Conservation (phyloP, 2,329 filamentous ascomycete genomes). For the Thielaviopsis punctulata region DNA sequence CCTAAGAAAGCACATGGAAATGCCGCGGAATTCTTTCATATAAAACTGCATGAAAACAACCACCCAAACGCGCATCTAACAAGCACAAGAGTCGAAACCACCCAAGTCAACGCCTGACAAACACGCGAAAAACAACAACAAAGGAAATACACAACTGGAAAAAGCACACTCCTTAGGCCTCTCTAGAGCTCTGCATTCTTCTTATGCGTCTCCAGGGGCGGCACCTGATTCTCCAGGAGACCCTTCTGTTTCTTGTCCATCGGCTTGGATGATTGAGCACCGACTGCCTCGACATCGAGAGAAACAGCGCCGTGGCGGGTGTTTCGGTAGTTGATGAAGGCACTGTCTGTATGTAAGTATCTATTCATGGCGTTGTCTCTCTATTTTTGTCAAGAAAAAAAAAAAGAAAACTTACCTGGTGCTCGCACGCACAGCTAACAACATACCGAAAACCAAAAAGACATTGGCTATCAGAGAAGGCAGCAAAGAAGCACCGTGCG, state of each 20-base stretch:
- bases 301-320: not conserved
- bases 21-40: too few species aligned
- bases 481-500: not conserved
- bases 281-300: not conserved
- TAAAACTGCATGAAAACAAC: too few species aligned
- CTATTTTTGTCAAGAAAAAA: not conserved
- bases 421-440: constrained; percentile 1
- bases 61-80: too few species aligned
- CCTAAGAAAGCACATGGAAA: too few species aligned
- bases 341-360: not conserved
- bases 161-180: not conserved
- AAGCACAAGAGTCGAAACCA: too few species aligned
- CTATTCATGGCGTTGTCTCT: not conserved
- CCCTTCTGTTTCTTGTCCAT: constrained; percentile 1
- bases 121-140: too few species aligned
- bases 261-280: not conserved
- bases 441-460: constrained; percentile 5
- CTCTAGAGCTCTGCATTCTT: not conserved
- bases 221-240: constrained; percentile 1
- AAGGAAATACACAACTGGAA: not conserved
- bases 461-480: constrained; percentile 2
- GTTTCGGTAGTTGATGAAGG: not conserved
- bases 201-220: constrained; percentile 3
- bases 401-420: not conserved
- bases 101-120: too few species aligned